phyloP scores from a whole-genome alignment of 768 basidiomycete species.

The Trametes cubensis region DNA sequence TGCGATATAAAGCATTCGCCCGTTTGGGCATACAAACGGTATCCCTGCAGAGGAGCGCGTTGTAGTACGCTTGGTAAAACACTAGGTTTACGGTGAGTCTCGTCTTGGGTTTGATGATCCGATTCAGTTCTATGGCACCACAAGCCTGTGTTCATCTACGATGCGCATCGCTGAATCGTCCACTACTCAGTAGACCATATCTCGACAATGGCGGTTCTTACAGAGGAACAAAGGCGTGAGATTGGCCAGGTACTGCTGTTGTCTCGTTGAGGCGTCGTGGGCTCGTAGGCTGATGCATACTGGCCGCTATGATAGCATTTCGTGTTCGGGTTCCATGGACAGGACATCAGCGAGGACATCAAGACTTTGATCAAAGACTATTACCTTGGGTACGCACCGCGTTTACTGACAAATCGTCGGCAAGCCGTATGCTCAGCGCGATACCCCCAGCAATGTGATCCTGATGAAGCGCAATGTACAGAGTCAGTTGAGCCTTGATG shows the following conservation, averaged over 20 bases:
- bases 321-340: slow-evolving; percentile 70
- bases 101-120: too few relatives aligned
- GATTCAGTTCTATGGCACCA: too few relatives aligned
- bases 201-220: slow-evolving; percentile 18
- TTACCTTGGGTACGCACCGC: slow-evolving; percentile 50
- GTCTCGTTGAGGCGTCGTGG: not conserved
- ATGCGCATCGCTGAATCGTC: too few relatives aligned
- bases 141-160: too few relatives aligned
- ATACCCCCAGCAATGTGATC: slow-evolving; percentile 51
- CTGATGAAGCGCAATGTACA: slow-evolving; percentile 69
- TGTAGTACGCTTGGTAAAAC: too few relatives aligned
- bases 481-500: slow-evolving; percentile 36
- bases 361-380: slow-evolving; percentile 61
- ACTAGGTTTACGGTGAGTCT: too few relatives aligned
- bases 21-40: not conserved
- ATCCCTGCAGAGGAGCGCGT: too few relatives aligned
- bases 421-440: not conserved
- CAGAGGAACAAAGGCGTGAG: slow-evolving; percentile 32
- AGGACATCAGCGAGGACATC: slow-evolving; percentile 52
- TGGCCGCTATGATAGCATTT: slow-evolving; percentile 52
- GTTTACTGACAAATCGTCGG: too few relatives aligned
- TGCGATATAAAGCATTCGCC: not conserved
- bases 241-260: slow-evolving; percentile 32
- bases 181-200: not conserved
- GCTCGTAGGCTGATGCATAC: not conserved